A percentile compares a stretch with the other conserved stretches of the same genome.
Conservation (phyloP, 176 grass and related monocot species). For the Juncus inflexus region DNA sequence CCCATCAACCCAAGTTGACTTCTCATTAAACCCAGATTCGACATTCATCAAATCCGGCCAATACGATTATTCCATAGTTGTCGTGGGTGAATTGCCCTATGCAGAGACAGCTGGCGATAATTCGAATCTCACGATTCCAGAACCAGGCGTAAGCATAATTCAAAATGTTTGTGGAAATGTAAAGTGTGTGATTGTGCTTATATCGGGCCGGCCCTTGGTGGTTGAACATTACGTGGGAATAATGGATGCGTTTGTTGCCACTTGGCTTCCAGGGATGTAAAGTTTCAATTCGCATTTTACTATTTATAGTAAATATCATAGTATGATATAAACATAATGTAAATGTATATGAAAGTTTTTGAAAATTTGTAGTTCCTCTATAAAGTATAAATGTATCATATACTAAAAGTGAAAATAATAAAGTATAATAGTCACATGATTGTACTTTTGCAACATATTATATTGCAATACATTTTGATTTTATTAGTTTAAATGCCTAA, state of each 20-base stretch:
- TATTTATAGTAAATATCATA: too few species aligned
- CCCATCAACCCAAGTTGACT: slow-evolving; percentile 47
- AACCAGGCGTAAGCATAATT: slow-evolving; percentile 45
- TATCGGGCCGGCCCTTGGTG: slow-evolving; percentile 26
- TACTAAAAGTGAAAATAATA: too few species aligned
- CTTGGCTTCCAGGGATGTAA: slow-evolving; percentile 42
- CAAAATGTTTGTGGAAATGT: slow-evolving; percentile 41
- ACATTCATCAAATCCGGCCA: slow-evolving; percentile 35
- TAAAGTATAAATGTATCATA: too few species aligned
- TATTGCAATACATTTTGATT: too few species aligned
- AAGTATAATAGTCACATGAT: too few species aligned
- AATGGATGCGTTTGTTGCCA: slow-evolving; percentile 64
- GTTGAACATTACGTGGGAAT: slow-evolving; percentile 47
- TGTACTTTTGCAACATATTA: too few species aligned
- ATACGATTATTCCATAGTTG: slow-evolving; percentile 59
- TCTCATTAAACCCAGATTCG: slow-evolving; percentile 49
- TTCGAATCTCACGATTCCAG: slow-evolving; percentile 57
- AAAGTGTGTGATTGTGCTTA: slow-evolving; percentile 51
- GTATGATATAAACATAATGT: too few species aligned
- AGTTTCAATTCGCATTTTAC: too few species aligned
- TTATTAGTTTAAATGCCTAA: too few species aligned
- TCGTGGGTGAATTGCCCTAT: slow-evolving; percentile 72
- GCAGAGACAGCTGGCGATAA: slow-evolving; percentile 67
- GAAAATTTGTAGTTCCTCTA: too few species aligned
- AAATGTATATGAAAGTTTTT: too few species aligned